A percentile compares a stretch with the other conserved stretches of the same genome.
Evolutionary conservation across 1,284 basidiomycete species (phyloP).

Genomic region (Crucibulum parvulum): DNA sequence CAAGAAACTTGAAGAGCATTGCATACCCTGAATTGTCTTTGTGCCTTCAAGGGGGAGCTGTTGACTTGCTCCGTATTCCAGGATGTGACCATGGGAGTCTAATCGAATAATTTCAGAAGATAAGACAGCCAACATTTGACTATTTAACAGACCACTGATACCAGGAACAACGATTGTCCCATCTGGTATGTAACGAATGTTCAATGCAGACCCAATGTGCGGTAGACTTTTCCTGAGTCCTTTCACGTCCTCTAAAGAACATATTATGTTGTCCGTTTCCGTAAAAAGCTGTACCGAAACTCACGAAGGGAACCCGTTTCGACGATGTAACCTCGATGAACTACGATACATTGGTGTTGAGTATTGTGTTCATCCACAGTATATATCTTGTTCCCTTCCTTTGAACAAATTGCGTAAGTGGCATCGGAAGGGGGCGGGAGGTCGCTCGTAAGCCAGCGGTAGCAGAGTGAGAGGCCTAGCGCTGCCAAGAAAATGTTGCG

Average conservation of each 20-base stretch:
- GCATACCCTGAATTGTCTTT: conserved; percentile 59
- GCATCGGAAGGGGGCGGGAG: background rate
- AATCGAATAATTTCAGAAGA: conserved; percentile 3
- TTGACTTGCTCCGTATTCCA: conserved; percentile 76
- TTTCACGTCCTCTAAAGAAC: conserved; percentile 48
- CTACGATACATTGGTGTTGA: conserved; percentile 64
- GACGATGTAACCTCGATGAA: conserved; percentile 55
- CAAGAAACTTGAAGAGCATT: background rate
- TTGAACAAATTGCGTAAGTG: conserved; percentile 66
- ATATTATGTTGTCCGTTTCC: background rate
- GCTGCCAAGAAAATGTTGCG: no score
- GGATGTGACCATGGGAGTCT: conserved; percentile 86
- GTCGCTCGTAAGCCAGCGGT: no score
- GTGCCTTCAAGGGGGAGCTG: conserved; percentile 73
- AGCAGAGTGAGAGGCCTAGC: no score
- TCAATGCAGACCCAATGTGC: conserved; percentile 20
- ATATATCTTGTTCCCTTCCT: conserved; percentile 56
- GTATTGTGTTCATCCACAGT: conserved; percentile 61
- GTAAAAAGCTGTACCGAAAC: conserved; percentile 24
- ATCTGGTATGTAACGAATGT: conserved; percentile 56
- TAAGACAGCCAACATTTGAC: no score
- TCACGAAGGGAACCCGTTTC: conserved; percentile 63
- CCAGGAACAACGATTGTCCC: conserved; percentile 72
- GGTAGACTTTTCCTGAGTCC: conserved; percentile 52
- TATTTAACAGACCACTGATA: conserved; percentile 59